These are phyloP conservation scores for Neovahlkampfia damariscottae DNA, from an alignment of 78 protist genomes.

Conservation along the genomic window DNA sequence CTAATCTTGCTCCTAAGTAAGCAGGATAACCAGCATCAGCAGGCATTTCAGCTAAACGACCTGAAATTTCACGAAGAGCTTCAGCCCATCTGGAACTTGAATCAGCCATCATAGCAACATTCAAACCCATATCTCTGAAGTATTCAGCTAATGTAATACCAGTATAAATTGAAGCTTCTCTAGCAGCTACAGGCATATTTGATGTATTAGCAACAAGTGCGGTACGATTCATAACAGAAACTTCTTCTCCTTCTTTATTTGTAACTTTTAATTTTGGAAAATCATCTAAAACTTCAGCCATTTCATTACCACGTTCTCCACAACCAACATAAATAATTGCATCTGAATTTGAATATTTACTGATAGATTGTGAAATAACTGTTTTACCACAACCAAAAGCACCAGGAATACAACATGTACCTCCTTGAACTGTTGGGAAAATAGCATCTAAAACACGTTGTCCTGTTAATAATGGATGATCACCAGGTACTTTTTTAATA, in stretches of 20 bases:
- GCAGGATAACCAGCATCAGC: constrained; percentile 99
- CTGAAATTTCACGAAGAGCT: constrained; percentile 99
- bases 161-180: constrained; percentile 99
- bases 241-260: constrained; percentile 56
- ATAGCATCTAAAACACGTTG: constrained; percentile 98
- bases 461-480: constrained; percentile 89
- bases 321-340: constrained; percentile 98
- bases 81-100: constrained; percentile 99
- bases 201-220: constrained; percentile 99
- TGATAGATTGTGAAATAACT: constrained; percentile 98
- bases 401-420: constrained; percentile 99
- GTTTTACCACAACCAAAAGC: constrained; percentile 99
- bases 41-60: constrained; percentile 99
- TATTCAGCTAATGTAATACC: constrained; percentile 98
- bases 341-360: constrained; percentile 98
- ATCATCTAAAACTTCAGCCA: constrained; percentile 99
- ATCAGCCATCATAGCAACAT: constrained; percentile 99
- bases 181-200: constrained; percentile 99
- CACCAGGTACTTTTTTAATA: constrained; percentile 81
- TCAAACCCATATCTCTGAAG: constrained; percentile 96
- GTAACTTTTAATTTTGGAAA: constrained; percentile 87
- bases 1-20: constrained; percentile 97
- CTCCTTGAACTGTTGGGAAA: constrained; percentile 96
- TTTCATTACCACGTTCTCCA: constrained; percentile 99
- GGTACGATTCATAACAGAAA: constrained; percentile 98